Conservation (phyloP, 108 stramenopile species). For the Cyclotella atomus region DNA sequence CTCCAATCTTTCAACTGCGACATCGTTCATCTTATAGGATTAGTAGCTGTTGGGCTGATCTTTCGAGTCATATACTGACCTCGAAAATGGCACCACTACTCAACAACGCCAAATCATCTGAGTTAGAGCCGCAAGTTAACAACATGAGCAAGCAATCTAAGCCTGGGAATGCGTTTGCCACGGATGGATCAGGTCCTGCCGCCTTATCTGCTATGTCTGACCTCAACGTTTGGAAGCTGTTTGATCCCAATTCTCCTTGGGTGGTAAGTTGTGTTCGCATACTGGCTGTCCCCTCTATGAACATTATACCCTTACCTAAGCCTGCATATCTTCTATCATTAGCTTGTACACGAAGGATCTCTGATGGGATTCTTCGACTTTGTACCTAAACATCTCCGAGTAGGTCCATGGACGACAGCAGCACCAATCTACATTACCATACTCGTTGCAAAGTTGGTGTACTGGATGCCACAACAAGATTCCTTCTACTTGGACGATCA, state of each 20-base stretch:
- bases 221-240: conserved; percentile 14
- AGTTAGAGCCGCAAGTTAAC: not conserved
- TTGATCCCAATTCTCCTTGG: conserved; percentile 37
- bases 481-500: conserved; percentile 27
- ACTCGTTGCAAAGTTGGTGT: conserved; percentile 21
- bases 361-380: conserved; percentile 67
- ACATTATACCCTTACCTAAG: too few species aligned
- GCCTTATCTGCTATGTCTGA: not conserved
- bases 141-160: too few species aligned
- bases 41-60: too few species aligned
- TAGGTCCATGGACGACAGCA: conserved; percentile 70
- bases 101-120: too few species aligned
- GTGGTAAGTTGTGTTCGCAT: not conserved
- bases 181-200: not conserved
- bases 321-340: too few species aligned
- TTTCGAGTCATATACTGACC: too few species aligned
- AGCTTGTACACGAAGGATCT: conserved; percentile 51
- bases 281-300: not conserved
- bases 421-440: conserved; percentile 38
- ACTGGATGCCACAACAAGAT: conserved; percentile 30
- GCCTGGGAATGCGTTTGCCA: not conserved
- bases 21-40: too few species aligned
- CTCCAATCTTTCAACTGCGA: too few species aligned
- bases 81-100: too few species aligned
- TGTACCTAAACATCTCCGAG: conserved; percentile 63